Percentiles rank a stretch among this genome's conserved stretches.
These are phyloP conservation scores for Ceriops tagal DNA, from an alignment of 345 rosid genomes.

Conservation along the genomic window DNA sequence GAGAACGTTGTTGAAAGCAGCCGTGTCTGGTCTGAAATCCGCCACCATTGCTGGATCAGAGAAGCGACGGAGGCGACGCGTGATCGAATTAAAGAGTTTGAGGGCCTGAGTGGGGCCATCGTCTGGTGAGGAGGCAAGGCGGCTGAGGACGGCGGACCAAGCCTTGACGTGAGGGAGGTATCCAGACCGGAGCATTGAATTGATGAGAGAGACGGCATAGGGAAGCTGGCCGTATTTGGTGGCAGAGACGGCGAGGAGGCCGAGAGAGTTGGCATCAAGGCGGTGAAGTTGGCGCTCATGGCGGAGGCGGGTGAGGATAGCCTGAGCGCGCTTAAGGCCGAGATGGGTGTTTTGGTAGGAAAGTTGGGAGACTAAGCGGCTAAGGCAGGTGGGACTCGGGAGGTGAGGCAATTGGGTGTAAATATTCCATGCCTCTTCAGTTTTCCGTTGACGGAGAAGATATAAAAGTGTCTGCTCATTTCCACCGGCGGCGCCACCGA, in stretches of 20 bases:
- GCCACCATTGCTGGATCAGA: conserved; percentile 44
- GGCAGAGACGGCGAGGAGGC: conserved; percentile 78
- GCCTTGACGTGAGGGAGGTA: conserved; percentile 91
- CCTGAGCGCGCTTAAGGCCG: conserved; percentile 72
- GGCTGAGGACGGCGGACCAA: conserved; percentile 79
- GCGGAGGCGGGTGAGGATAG: conserved; percentile 92
- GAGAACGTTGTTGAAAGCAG: conserved; percentile 70
- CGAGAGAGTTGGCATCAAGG: conserved; percentile 85
- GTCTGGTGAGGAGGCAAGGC: conserved; percentile 58
- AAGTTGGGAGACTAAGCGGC: conserved; percentile 87
- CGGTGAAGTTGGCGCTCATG: conserved; percentile 81
- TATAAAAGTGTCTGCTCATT: conserved; percentile 58
- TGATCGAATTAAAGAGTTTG: conserved; percentile 50
- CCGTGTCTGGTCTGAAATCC: conserved; percentile 74
- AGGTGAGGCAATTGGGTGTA: conserved; percentile 58
- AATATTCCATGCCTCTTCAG: conserved; percentile 77
- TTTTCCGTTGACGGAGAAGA: conserved; percentile 72
- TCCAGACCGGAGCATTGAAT: conserved; percentile 90
- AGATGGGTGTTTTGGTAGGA: conserved; percentile 54
- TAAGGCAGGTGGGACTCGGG: conserved; percentile 78
- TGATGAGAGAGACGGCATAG: conserved; percentile 67
- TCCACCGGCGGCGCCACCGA: conserved; percentile 15
- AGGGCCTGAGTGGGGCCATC: conserved; percentile 65
- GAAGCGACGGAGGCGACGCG: conserved; percentile 46
- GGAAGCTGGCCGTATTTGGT: conserved; percentile 67